Base-by-base conservation (phyloP, 176 grass and related monocot genomes). In the Carex kokanica region DNA sequence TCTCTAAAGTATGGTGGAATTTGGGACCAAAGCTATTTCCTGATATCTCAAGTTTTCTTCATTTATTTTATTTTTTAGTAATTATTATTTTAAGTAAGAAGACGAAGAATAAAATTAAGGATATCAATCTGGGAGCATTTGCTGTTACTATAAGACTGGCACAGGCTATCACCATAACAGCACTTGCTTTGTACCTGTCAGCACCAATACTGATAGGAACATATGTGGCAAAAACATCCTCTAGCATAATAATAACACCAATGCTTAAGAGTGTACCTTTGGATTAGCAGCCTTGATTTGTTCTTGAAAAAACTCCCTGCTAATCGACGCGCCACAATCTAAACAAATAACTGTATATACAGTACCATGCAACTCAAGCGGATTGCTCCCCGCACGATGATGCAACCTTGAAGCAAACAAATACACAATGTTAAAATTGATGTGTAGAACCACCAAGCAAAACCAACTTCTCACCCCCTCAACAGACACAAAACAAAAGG, bases 311-410 rank as follows among this genome's bases (percentile, higher is more conserved):
- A 69, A 90, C 64, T 98, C 84, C 12, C 95, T 87, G 70, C 79
- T 83, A 65, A 94, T 86, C 32, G 81, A 88, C 64, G 86, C 85
- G 60, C 85, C 86, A 60, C 95, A 98, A 18, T 93, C 84, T 87
- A 98, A 91, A 80, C 92, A 98, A 85, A 87, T 84, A 67, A 88
- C 92, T 7, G 85, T 83, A 91, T 94, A 93, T 51, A 98, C 95
- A 84, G 83, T 93, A 83, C 95, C 95, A 71, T 98, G 95, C 85
- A 98, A 82, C 62, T 98, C 95, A 88, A 98, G 68, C 79, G 95
- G 95, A 55, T 85, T 83, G 80, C 92, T 98, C 53, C 95, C 92
- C 51, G 95, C 90, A 52, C 87, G 87, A 88, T 98, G 95, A 86
- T 98, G 92, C 69, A 98, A 86, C 79, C 95, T 97, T 83, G 72